Evolutionary conservation across 257 asterid genomes (phyloP), one percentile per base, ranked within the genome.

Genomic region (Capsicum baccatum): DNA sequence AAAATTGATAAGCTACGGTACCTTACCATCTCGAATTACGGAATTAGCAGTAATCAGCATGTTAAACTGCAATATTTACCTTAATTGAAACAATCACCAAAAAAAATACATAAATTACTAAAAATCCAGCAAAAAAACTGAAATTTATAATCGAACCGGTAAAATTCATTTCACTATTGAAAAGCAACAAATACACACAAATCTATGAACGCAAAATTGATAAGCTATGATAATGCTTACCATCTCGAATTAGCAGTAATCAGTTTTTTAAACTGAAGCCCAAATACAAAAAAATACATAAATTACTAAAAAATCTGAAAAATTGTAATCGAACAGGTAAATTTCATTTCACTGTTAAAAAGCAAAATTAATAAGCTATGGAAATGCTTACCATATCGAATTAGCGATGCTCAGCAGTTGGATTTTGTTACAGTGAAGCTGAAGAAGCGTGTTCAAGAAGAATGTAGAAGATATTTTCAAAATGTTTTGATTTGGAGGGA

Each of bases 321-420:
- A 26, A 10, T 8, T 71, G 79, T 12, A n/a, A n/a, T n/a, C 39
- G 16, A 71, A 47, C 79, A 5, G 0, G 37, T 47, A 0, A 10
- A n/a, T 6, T 21, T 47, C 56, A n/a, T 5, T 71, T 19, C 57
- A 70, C 2, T 17, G 33, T 35, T 44, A 35, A 3, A 19, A 11
- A 48, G 42, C 16, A 79, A 39, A 19, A 79, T 19, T 19, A 19
- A 11, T 57, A 59, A 59, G 11, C 8, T 57, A 42, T 44, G 55
- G 83, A 62, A 81, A 81, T 81, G 26, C 60, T 12, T 81, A 81
- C 84, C 84, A 81, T 81, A 0, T 47, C 76, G 13, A 81, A 62
- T 81, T 37, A 62, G 26, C 47, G 58, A 12, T 81, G 13, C 19
- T 60, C 1, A 26, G 33, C 33, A 26, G 33, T 26, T 26, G 33